These are phyloP conservation scores for Blastobotrys raffinosifermentans DNA, from an alignment of 1,139 yeast species.

Conservation along the genomic window DNA sequence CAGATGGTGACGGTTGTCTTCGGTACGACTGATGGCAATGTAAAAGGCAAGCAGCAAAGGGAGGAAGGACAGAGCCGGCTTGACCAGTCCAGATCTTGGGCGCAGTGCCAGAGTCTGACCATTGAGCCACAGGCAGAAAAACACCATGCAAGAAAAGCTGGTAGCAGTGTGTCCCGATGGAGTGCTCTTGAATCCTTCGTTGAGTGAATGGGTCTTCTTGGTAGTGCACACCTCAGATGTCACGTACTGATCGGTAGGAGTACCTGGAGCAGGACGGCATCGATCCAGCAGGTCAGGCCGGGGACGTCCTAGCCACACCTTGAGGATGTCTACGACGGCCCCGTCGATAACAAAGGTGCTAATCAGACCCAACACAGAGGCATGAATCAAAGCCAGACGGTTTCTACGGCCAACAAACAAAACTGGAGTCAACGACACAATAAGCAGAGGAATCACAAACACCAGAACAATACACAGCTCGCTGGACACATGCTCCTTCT, in stretches of 20 bases:
- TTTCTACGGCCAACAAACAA: slow-evolving; percentile 21
- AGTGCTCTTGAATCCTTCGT: slow-evolving; percentile 72
- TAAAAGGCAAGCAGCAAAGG: slow-evolving; percentile 28
- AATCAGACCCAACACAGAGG: slow-evolving; percentile 41
- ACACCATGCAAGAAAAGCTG: slow-evolving; percentile 63
- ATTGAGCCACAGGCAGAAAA: slow-evolving; percentile 54
- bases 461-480: slow-evolving; percentile 31
- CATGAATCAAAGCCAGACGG: slow-evolving; percentile 30
- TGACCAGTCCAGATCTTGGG: slow-evolving; percentile 30
- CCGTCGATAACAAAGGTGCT: slow-evolving; percentile 40
- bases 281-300: slow-evolving; percentile 75
- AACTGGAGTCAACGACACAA: slow-evolving; percentile 27
- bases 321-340: slow-evolving; percentile 50
- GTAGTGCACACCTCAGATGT: slow-evolving; percentile 52
- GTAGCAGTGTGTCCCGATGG: slow-evolving; percentile 79
- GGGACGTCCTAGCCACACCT: slow-evolving; percentile 73
- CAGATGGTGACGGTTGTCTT: slow-evolving; percentile 75
- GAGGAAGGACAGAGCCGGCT: slow-evolving; percentile 25
- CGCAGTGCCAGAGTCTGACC: slow-evolving; percentile 47
- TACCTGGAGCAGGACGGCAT: slow-evolving; percentile 48
- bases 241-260: slow-evolving; percentile 37
- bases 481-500: slow-evolving; percentile 43
- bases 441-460: slow-evolving; percentile 27
- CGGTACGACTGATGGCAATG: slow-evolving; percentile 32
- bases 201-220: slow-evolving; percentile 32